Conservation (phyloP, 805 yeast genomes). For the Saccharomycopsis guyanensis region DNA sequence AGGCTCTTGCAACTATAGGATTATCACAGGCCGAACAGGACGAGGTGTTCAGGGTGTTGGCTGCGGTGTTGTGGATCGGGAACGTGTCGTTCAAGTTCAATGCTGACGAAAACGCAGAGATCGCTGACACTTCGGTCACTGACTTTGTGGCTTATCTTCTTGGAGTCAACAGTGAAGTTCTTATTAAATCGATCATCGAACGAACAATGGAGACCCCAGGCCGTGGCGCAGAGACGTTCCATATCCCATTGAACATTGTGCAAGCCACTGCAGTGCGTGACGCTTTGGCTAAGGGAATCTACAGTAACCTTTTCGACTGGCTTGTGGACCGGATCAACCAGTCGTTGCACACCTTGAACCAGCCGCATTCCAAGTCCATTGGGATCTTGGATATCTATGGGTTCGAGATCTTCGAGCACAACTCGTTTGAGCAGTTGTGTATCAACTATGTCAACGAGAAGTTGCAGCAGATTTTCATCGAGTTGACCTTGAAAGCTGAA, state of each 20-base stretch:
- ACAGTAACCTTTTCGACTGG: conserved; percentile 93
- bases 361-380: conserved; percentile 54
- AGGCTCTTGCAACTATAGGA: conserved; percentile 87
- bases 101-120: conserved; percentile 75
- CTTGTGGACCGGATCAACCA: conserved; percentile 85
- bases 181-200: conserved; percentile 64
- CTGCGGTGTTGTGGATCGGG: conserved; percentile 91
- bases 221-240: conserved; percentile 86
- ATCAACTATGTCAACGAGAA: conserved; percentile 95
- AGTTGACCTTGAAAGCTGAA: conserved; percentile 90
- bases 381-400: conserved; percentile 96
- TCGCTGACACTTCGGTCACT: conserved; percentile 84
- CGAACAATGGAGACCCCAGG: conserved; percentile 86
- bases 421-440: conserved; percentile 94
- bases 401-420: conserved; percentile 90
- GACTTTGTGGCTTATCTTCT: conserved; percentile 88
- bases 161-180: conserved; percentile 63
- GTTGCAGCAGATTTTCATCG: conserved; percentile 92
- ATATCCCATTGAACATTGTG: conserved; percentile 82
- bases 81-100: conserved; percentile 81
- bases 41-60: conserved; percentile 74
- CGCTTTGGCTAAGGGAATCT: conserved; percentile 90
- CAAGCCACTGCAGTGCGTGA: conserved; percentile 95
- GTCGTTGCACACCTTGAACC: conserved; percentile 53
- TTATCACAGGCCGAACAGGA: conserved; percentile 79